Conservation (phyloP, 1,139 yeast species). For the Hemisphaericaspora xylofermentans region DNA sequence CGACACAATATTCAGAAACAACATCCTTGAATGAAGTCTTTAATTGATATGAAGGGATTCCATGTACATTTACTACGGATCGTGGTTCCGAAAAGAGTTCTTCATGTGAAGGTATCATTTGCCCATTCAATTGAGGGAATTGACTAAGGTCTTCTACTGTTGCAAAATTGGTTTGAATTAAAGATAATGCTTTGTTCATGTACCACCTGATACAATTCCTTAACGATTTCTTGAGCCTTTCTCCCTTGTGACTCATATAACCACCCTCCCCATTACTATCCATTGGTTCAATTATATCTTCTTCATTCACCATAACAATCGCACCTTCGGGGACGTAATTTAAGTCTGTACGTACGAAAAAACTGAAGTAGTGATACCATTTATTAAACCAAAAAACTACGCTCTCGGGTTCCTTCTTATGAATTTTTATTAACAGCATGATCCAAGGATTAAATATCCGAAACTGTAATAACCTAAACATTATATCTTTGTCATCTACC, state of each 20-base stretch:
- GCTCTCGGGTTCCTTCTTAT: conserved; percentile 4
- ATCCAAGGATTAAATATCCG: conserved; percentile 32
- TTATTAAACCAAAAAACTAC: conserved; percentile 13
- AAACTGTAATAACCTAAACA: conserved; percentile 26
- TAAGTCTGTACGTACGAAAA: too few relatives aligned
- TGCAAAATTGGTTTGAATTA: conserved; percentile 12
- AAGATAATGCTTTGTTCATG: conserved; percentile 19
- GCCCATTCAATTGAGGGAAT: conserved; percentile 22
- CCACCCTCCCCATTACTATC: neutral
- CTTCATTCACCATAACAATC: too few relatives aligned
- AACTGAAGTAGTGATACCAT: conserved; percentile 16
- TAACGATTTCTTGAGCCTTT: neutral
- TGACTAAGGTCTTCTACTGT: neutral
- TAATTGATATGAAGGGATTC: conserved; percentile 32
- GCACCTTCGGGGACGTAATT: too few relatives aligned
- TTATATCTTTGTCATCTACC: neutral
- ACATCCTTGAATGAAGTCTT: conserved; percentile 40
- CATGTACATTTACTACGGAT: conserved; percentile 18
- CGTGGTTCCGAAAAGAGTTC: conserved; percentile 8
- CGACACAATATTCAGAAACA: conserved; percentile 29
- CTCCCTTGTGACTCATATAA: neutral
- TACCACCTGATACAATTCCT: conserved; percentile 25
- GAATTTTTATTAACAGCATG: conserved; percentile 7
- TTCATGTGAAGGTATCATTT: conserved; percentile 11
- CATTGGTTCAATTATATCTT: neutral